These are phyloP conservation scores for Pythium utonaiense DNA, from an alignment of 352 stramenopile species.

Conservation along the genomic window DNA sequence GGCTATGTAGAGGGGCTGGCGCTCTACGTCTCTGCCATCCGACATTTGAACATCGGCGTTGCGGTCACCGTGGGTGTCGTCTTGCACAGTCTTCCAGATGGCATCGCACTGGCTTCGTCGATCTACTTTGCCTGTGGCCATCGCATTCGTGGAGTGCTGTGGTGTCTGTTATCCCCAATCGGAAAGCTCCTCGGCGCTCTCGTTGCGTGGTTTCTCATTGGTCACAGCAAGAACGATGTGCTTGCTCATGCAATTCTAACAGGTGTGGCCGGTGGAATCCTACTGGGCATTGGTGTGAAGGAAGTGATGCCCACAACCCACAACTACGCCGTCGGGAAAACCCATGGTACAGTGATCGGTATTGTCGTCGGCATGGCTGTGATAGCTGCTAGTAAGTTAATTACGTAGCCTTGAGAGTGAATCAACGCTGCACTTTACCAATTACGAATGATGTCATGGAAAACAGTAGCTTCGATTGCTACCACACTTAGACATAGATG, in stretches of 20 bases:
- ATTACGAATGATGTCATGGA: not conserved
- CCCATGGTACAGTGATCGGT: slow-evolving; percentile 17
- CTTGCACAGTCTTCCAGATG: slow-evolving; percentile 27
- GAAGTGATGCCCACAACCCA: slow-evolving; percentile 29
- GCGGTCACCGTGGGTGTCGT: slow-evolving; percentile 15
- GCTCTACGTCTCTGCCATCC: slow-evolving; percentile 20
- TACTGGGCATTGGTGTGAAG: slow-evolving; percentile 23
- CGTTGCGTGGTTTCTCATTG: slow-evolving; percentile 20
- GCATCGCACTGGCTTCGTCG: slow-evolving; percentile 25
- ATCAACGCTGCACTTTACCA: not conserved
- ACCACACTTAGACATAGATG: slow-evolving; percentile 12
- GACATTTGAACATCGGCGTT: slow-evolving; percentile 18
- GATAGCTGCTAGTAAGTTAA: slow-evolving; percentile 12
- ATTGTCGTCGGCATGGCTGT: slow-evolving; percentile 14
- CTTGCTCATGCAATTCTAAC: slow-evolving; percentile 17
- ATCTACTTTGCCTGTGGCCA: slow-evolving; percentile 30
- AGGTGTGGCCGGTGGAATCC: slow-evolving; percentile 17
- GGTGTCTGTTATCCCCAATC: slow-evolving; percentile 22
- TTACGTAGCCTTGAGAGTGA: slow-evolving; percentile 2
- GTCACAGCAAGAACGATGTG: slow-evolving; percentile 2
- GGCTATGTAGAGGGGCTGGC: slow-evolving; percentile 18
- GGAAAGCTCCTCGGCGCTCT: slow-evolving; percentile 21
- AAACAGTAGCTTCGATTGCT: slow-evolving; percentile 1
- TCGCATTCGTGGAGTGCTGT: slow-evolving; percentile 18
- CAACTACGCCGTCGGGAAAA: slow-evolving; percentile 21